Evolutionary conservation across 2,329 filamentous ascomycete genomes (phyloP).

Genomic region (Phaeoacremonium minimum): DNA sequence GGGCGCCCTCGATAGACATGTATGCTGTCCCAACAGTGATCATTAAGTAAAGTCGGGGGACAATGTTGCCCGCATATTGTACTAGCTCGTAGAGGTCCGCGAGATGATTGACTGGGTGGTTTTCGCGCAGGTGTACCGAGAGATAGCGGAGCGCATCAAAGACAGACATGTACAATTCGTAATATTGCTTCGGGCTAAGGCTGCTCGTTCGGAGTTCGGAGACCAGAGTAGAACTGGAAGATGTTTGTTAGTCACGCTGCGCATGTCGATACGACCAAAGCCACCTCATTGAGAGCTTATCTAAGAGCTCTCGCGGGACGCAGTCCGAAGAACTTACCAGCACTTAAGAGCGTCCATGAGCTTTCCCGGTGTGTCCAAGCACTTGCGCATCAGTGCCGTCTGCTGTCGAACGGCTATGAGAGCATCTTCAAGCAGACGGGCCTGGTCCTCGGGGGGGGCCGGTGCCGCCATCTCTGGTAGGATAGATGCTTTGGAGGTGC

Average conservation of each 20-base stretch:
- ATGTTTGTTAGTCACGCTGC: background rate
- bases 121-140: slow-evolving; percentile 93
- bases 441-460: slow-evolving; percentile 72
- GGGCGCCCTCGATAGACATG: slow-evolving; percentile 97
- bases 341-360: slow-evolving; percentile 99
- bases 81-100: slow-evolving; percentile 97
- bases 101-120: slow-evolving; percentile 95
- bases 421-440: slow-evolving; percentile 94
- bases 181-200: slow-evolving; percentile 98
- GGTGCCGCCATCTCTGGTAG: slow-evolving; percentile 38
- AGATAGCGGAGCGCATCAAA: slow-evolving; percentile 97
- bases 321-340: slow-evolving; percentile 80
- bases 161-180: slow-evolving; percentile 98
- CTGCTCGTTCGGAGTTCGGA: slow-evolving; percentile 98
- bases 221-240: slow-evolving; percentile 81
- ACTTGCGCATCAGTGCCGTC: slow-evolving; percentile 95
- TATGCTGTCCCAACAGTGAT: slow-evolving; percentile 98
- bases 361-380: slow-evolving; percentile 93
- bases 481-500: background rate
- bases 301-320: background rate
- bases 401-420: slow-evolving; percentile 95
- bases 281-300: slow-evolving; percentile 5
- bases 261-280: slow-evolving; percentile 4
- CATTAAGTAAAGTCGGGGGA: slow-evolving; percentile 96
- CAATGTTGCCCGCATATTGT: slow-evolving; percentile 96